A percentile compares a stretch with the other conserved stretches of the same genome.
Conservation (phyloP, 495 filamentous ascomycete species). For the Lentithecium fluviatile region DNA sequence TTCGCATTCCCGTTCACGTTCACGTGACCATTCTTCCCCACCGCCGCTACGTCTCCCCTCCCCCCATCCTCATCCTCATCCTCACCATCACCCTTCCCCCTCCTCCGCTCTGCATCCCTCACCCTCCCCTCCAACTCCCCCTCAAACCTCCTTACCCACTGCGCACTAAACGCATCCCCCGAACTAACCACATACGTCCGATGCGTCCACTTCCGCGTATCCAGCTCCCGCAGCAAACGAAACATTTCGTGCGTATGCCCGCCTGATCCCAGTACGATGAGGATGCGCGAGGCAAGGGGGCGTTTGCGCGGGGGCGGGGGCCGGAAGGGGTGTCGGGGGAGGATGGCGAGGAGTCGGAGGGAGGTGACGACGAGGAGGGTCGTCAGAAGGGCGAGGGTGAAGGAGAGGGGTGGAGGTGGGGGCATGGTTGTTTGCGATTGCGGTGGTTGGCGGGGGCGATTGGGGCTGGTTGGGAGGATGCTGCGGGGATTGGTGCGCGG, state of each 20-base stretch:
- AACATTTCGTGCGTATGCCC: slow-evolving; percentile 96
- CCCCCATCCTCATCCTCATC: background rate
- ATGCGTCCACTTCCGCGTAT: slow-evolving; percentile 50
- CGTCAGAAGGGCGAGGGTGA: slow-evolving; percentile 31
- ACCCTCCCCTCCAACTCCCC: slow-evolving; percentile 26
- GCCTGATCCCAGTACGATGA: slow-evolving; percentile 85
- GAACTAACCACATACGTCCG: slow-evolving; percentile 79
- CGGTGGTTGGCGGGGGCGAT: background rate
- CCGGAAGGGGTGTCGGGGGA: slow-evolving; percentile 39
- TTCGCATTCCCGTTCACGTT: too few relatives aligned
- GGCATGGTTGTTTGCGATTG: slow-evolving; percentile 13
- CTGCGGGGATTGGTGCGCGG: background rate
- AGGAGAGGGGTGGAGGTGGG: slow-evolving; percentile 26
- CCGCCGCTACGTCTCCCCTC: too few relatives aligned
- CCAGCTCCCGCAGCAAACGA: slow-evolving; percentile 61
- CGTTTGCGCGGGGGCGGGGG: slow-evolving; percentile 32
- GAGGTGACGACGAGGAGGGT: slow-evolving; percentile 20
- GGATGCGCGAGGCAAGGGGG: slow-evolving; percentile 57
- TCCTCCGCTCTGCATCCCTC: slow-evolving; percentile 2
- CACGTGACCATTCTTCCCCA: too few relatives aligned
- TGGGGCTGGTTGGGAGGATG: background rate
- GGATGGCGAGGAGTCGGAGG: slow-evolving; percentile 54
- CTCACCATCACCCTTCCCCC: slow-evolving; percentile 6
- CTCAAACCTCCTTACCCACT: slow-evolving; percentile 68
- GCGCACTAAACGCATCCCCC: slow-evolving; percentile 72